Evolutionary conservation across 176 grass and related monocot genomes (phyloP).

Genomic region (Oryza rufipogon): DNA sequence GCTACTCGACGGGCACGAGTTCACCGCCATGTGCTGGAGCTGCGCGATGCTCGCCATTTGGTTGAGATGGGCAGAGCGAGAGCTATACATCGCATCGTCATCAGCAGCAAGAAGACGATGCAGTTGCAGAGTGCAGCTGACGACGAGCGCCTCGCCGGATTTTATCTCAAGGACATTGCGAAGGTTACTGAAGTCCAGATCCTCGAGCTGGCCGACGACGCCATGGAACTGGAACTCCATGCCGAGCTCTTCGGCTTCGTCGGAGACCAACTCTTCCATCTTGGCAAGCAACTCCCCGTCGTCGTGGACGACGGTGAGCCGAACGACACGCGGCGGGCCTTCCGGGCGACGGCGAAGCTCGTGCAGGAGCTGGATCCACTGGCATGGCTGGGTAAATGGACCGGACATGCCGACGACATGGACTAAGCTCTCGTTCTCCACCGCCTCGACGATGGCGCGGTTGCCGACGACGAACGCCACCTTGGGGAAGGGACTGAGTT

Average conservation of each 20-base stretch:
- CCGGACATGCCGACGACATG: slow-evolving; percentile 29
- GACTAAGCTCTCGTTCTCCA: slow-evolving; percentile 46
- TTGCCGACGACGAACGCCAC: slow-evolving; percentile 32
- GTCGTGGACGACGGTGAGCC: slow-evolving; percentile 35
- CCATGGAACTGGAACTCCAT: slow-evolving; percentile 13
- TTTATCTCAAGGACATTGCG: not conserved
- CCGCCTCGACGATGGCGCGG: slow-evolving; percentile 51
- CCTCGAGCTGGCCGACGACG: not conserved
- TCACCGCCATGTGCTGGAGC: slow-evolving; percentile 8
- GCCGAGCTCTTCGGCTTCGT: not conserved
- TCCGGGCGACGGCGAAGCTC: slow-evolving; percentile 13
- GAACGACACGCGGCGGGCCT: slow-evolving; percentile 21
- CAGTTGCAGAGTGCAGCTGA: slow-evolving; percentile 14
- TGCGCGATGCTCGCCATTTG: not conserved
- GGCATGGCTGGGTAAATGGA: not conserved
- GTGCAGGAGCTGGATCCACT: slow-evolving; percentile 26
- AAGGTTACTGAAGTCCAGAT: slow-evolving; percentile 15
- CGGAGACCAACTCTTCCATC: not conserved
- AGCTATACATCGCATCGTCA: not conserved
- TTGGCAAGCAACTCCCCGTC: not conserved
- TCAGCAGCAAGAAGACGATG: slow-evolving; percentile 30
- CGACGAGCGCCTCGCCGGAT: slow-evolving; percentile 31
- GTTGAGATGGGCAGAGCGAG: not conserved
- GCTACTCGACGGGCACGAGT: not conserved
- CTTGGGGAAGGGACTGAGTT: slow-evolving; percentile 54